Evolutionary conservation across 2,329 filamentous ascomycete genomes (phyloP), one percentile per base, ranked within the genome.

Genomic region (Diaporthe ilicicola): DNA sequence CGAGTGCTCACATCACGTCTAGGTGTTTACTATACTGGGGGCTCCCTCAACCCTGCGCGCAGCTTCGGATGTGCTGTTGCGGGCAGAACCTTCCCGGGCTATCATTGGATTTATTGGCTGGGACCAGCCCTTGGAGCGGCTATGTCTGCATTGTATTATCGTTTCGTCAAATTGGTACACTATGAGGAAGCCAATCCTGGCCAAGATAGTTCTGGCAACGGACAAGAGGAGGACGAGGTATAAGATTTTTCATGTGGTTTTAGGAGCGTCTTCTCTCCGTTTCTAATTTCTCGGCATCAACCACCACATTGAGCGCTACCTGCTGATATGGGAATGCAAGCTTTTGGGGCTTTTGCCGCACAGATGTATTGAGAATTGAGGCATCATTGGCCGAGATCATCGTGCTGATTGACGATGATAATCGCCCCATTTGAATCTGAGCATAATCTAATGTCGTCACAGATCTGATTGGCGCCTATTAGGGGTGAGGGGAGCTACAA

Each of bases 61-160:
- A 83, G 80, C 51, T 80, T 85, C 44, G 83, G 83, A 0, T 83
- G 82, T n/a, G 82, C 82, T 13, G 79, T 83, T 7, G 81, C 81
- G 7, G 79, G 75, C 1, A 74, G 74, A 13, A 73, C 64, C 42
- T 84, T 84, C 67, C 81, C 81, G 0, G 44, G 68, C 1, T 81
- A 83, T 54, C 82, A 83, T 64, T 84, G 82, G 82, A 84, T 84
- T 54, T 84, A 84, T 73, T 84, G 83, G 81, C 70, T 86, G 39
- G 85, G 85, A 0, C 85, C 85, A 2, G 74, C 76, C 1, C 70
- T 84, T 6, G 85, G 85, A 1, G 80, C 82, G 2, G 50, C 82
- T 7, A 74, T 86, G 10, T 84, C 84, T 2, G 79, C 81, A 0
- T 74, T 77, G 5, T 80, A 84, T 65, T 85, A 81, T 74, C 81